These are phyloP conservation scores for Hysterium pulicare DNA, from an alignment of 2,329 filamentous ascomycete genomes.

Conservation along the genomic window DNA sequence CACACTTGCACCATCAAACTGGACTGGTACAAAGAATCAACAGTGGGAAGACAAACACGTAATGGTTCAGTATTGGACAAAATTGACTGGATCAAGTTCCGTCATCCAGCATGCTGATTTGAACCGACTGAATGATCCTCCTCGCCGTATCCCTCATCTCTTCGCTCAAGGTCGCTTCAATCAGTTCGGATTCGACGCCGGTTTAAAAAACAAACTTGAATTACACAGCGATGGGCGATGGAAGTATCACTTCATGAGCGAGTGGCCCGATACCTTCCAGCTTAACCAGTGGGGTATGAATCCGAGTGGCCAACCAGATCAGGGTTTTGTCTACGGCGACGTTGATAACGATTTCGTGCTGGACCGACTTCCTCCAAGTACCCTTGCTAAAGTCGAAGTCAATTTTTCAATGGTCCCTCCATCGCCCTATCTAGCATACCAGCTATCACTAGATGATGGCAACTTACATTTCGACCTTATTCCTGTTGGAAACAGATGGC, in stretches of 20 bases:
- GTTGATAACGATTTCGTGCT: slow-evolving; percentile 57
- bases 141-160: slow-evolving; percentile 57
- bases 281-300: slow-evolving; percentile 66
- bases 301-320: slow-evolving; percentile 58
- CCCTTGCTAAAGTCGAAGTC: slow-evolving; percentile 51
- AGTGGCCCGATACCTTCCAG: slow-evolving; percentile 61
- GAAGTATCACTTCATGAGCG: slow-evolving; percentile 58
- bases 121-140: slow-evolving; percentile 35
- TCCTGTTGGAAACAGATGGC: slow-evolving; percentile 51
- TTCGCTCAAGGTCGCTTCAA: slow-evolving; percentile 62
- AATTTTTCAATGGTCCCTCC: slow-evolving; percentile 57
- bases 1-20: slow-evolving; percentile 47
- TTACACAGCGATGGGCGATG: slow-evolving; percentile 50
- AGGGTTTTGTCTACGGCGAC: slow-evolving; percentile 57
- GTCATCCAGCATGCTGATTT: slow-evolving; percentile 59
- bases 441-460: slow-evolving; percentile 54
- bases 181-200: slow-evolving; percentile 61
- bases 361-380: slow-evolving; percentile 59
- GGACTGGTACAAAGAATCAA: slow-evolving; percentile 56
- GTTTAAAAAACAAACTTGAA: slow-evolving; percentile 51
- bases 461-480: slow-evolving; percentile 50
- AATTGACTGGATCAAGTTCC: slow-evolving; percentile 54
- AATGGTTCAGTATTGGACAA: slow-evolving; percentile 61
- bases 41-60: slow-evolving; percentile 59
- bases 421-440: slow-evolving; percentile 53